A percentile compares a stretch with the other conserved stretches of the same genome.
Evolutionary conservation across 2,329 filamentous ascomycete genomes (phyloP).

Genomic region (Pseudogymnoascus sp.): DNA sequence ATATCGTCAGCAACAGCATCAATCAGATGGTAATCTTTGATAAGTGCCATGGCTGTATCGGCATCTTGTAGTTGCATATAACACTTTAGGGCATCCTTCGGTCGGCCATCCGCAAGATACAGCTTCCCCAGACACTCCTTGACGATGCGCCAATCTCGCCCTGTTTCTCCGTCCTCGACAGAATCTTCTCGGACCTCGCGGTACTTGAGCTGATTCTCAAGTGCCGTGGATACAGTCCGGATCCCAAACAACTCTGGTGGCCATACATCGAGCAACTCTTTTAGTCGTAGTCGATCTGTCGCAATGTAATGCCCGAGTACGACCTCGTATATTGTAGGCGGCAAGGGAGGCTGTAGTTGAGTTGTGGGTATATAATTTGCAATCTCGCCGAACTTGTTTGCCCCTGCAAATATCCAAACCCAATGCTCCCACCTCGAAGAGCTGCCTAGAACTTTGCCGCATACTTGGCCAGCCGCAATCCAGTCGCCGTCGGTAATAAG

Average conservation of each 20-base stretch:
- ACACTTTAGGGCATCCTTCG: conserved; percentile 75
- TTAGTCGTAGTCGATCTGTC: conserved; percentile 65
- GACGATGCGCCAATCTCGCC: conserved; percentile 82
- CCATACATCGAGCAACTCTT: conserved; percentile 75
- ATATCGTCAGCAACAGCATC: conserved; percentile 87
- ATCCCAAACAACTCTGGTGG: conserved; percentile 76
- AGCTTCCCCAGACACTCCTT: conserved; percentile 78
- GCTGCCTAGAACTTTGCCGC: conserved; percentile 72
- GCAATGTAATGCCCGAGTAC: conserved; percentile 83
- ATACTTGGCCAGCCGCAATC: conserved; percentile 68
- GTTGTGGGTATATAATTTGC: conserved; percentile 71
- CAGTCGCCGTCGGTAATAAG: conserved; percentile 69
- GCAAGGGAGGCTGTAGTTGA: conserved; percentile 69
- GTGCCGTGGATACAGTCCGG: conserved; percentile 62
- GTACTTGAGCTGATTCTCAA: conserved; percentile 75
- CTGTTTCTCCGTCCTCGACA: conserved; percentile 62
- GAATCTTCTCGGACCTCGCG: conserved; percentile 68
- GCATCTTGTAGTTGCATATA: conserved; percentile 90
- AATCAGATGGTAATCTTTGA: conserved; percentile 81
- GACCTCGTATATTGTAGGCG: conserved; percentile 77
- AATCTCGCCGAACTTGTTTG: conserved; percentile 83
- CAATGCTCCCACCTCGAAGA: conserved; percentile 88
- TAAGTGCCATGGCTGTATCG: conserved; percentile 77
- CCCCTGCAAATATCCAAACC: conserved; percentile 85
- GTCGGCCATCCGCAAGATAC: conserved; percentile 71